Evolutionary conservation across 176 grass and related monocot genomes (phyloP), one percentile per base, ranked within the genome.

Genomic region (Bonia amplexicaulis): DNA sequence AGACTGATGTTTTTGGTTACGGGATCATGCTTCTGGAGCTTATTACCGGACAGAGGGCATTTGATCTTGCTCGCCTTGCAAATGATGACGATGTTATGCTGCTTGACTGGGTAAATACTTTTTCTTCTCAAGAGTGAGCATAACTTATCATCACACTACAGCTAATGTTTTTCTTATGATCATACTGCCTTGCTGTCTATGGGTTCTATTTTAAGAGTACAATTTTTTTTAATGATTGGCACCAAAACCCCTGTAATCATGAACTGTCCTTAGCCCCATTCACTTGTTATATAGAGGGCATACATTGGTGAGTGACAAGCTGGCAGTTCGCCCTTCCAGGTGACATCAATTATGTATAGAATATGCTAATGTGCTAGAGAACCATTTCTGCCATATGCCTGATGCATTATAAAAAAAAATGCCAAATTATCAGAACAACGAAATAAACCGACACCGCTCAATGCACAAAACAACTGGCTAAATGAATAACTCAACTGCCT

Each of bases 11-110:
- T 88, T 92, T 92, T 64, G 90, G 90, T 23, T 89, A 89, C 6
- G 90, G 90, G 49, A 92, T 92, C 80, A 89, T 86, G 84, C 87
- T 92, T 82, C 79, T 92, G 73, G 90, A 92, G 74, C 83, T 92
- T 79, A 92, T 92, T 87, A 92, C 87, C 26, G 90, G 90, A 9
- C 87, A 86, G 75, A 88, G 90, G 74, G 90, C 87, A 74, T 92
- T 92, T 70, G 87, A 92, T 84, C 90, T 92, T 74, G 90, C 83
- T 76, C 78, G 87, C 33, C 87, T 92, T 72, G 90, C 87, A 79
- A 92, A 92, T 46, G 87, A 92, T 80, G 90, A 89, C 0, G 87
- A 92, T 76, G 87, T 92, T 77, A 92, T 86, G 87, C 81, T 92
- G 77, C 90, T 89, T 89, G 90, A 92, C 53, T 92, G 90, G 87